Evolutionary conservation across 1,284 basidiomycete genomes (phyloP).

Genomic region (Cystobasidium pallidum): DNA sequence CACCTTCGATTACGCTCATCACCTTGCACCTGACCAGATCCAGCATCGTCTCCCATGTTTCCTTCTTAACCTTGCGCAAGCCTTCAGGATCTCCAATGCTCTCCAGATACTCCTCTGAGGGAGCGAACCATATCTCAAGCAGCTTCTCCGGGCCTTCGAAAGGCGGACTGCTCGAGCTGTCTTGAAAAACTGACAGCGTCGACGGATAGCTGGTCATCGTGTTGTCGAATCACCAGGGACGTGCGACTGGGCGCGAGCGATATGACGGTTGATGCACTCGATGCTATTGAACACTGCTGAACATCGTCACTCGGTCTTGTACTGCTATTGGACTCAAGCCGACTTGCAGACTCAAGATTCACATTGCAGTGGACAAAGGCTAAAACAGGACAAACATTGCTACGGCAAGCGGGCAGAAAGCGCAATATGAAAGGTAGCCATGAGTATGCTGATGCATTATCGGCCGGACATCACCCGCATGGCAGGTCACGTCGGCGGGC

Average conservation of each 20-base stretch:
- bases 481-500: no score
- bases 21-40: conserved; percentile 97
- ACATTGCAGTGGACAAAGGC: no score
- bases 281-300: conserved; percentile 16
- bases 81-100: conserved; percentile 60
- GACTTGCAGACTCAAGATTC: no score
- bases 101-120: conserved; percentile 56
- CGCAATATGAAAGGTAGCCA: no score
- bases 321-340: not conserved
- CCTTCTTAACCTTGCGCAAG: conserved; percentile 73
- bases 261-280: not conserved
- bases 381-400: no score
- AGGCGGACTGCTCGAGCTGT: conserved; percentile 23
- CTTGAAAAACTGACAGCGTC: conserved; percentile 25
- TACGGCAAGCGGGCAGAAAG: no score
- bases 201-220: conserved; percentile 26
- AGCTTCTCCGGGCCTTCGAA: conserved; percentile 81
- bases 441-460: no score
- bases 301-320: not conserved
- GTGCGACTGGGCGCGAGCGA: no score
- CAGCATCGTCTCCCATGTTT: conserved; percentile 95
- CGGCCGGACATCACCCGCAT: no score
- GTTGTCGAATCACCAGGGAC: not conserved
- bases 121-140: conserved; percentile 96
- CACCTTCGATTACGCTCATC: conserved; percentile 82